Evolutionary conservation across 1,139 yeast species (phyloP).

Genomic region (Pichia sp.): DNA sequence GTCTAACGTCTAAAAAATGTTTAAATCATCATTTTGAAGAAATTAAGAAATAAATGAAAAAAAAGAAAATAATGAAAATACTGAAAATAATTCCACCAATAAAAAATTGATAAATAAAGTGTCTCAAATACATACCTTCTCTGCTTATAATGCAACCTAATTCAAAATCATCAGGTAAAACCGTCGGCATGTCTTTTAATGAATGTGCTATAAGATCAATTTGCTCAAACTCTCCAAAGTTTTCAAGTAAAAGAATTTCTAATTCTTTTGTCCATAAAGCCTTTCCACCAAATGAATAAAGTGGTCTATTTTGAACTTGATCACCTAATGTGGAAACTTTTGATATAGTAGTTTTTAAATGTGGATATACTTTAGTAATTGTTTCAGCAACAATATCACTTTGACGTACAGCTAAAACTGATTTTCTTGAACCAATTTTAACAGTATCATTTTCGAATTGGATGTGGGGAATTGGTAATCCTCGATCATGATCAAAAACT

Average conservation of each 20-base stretch:
- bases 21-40: slow-evolving; percentile 22
- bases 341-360: slow-evolving; percentile 58
- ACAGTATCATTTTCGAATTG: slow-evolving; percentile 15
- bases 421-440: slow-evolving; percentile 82
- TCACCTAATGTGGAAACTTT: slow-evolving; percentile 89
- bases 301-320: slow-evolving; percentile 74
- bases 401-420: slow-evolving; percentile 81
- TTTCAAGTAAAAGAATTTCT: slow-evolving; percentile 63
- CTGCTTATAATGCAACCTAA: slow-evolving; percentile 82
- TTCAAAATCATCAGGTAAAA: slow-evolving; percentile 82
- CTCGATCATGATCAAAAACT: slow-evolving; percentile 9
- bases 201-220: slow-evolving; percentile 91
- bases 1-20: slow-evolving; percentile 45
- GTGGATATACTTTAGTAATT: slow-evolving; percentile 57
- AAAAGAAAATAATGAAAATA: not conserved
- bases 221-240: slow-evolving; percentile 57
- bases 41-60: not conserved
- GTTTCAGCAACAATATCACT: slow-evolving; percentile 63
- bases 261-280: slow-evolving; percentile 94
- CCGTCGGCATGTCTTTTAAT: slow-evolving; percentile 91
- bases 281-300: slow-evolving; percentile 93
- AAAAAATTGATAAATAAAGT: not conserved
- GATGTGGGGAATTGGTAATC: slow-evolving; percentile 7
- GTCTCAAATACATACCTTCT: slow-evolving; percentile 39
- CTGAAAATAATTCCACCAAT: not conserved